A percentile compares a stretch with the other conserved stretches of the same genome.
phyloP scores from a whole-genome alignment of 331 rosid genomes.

The Spiraea crenata region DNA sequence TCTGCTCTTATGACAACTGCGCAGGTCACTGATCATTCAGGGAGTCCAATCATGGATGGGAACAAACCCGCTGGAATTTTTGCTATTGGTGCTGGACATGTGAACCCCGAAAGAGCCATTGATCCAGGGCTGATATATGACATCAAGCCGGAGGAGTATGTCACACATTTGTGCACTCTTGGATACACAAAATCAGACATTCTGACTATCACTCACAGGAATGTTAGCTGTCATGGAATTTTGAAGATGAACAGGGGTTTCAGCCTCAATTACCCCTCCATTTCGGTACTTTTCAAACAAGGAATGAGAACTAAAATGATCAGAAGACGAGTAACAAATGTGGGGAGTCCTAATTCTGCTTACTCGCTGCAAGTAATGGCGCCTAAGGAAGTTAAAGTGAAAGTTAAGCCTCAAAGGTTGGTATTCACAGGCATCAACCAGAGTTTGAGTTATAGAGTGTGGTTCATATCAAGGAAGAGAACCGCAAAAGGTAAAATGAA shows the following conservation, averaged over 20 bases:
- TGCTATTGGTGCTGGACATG: slow-evolving; percentile 82
- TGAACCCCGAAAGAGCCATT: slow-evolving; percentile 69
- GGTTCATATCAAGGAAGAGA: slow-evolving; percentile 59
- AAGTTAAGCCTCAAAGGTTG: slow-evolving; percentile 59
- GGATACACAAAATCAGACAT: slow-evolving; percentile 70
- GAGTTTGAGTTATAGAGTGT: slow-evolving; percentile 57
- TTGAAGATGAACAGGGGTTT: slow-evolving; percentile 62
- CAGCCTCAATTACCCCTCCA: slow-evolving; percentile 84
- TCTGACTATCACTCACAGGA: slow-evolving; percentile 65
- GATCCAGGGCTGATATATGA: slow-evolving; percentile 84
- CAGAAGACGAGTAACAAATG: slow-evolving; percentile 66
- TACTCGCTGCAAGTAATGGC: slow-evolving; percentile 70
- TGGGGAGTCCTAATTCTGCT: slow-evolving; percentile 69
- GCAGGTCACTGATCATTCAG: slow-evolving; percentile 55
- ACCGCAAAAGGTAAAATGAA: slow-evolving; percentile 17
- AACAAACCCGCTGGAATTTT: slow-evolving; percentile 62
- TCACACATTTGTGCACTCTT: slow-evolving; percentile 74
- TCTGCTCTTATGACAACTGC: slow-evolving; percentile 96
- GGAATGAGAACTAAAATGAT: slow-evolving; percentile 51
- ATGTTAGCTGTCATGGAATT: slow-evolving; percentile 62
- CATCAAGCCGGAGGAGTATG: slow-evolving; percentile 67
- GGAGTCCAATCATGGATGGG: slow-evolving; percentile 70
- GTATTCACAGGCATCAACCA: slow-evolving; percentile 48
- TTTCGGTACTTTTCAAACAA: slow-evolving; percentile 58
- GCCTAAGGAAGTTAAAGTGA: slow-evolving; percentile 71